Evolutionary conservation across 805 yeast species (phyloP), one percentile per base, ranked within the genome.

Genomic region (Brettanomyces nanus): DNA sequence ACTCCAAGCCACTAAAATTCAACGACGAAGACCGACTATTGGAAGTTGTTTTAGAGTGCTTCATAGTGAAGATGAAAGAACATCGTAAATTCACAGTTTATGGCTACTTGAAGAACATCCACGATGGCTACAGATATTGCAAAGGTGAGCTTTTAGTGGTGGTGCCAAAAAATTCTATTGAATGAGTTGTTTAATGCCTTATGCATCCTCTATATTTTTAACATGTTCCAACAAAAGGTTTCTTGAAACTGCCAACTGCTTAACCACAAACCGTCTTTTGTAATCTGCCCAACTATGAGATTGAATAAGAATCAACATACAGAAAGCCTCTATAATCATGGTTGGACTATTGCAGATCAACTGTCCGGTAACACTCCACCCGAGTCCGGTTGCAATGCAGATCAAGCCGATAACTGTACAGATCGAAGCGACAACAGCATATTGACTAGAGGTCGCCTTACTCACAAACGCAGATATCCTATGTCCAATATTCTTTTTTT

Each of bases 311-410:
- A 65, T 60, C 26, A 66, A 47, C 34, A 64, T 35, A 45, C 64
- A 63, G 40, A 65, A 66, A 15, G 58, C 67, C 43, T 65, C 70
- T 28, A 66, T 62, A 45, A 65, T 65, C 68, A 63, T 65, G 0
- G 70, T 62, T 27, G 70, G 70, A 1, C 67, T 61, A 38, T 65
- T 66, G 25, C 58, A 56, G 27, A 65, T 41, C 33, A 65, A 50
- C 44, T 65, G 70, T 28, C 66, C 70, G 4, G 66, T 63, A 4
- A 58, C 56, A 35, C 55, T 57, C 68, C 69, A 65, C 28, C 42
- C 46, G 46, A 65, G 38, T 15, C 47, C 59, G 6, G 61, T 52
- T 20, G 71, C 63, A 26, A 53, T 44, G 15, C 48, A 37, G 21
- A 65, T 48, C 17, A 66, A 47, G 2, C 42, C 58, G 14, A 63